Evolutionary conservation across 257 asterid species (phyloP), one percentile per base, ranked within the genome.

Genomic region (Voacanga thouarsii): DNA sequence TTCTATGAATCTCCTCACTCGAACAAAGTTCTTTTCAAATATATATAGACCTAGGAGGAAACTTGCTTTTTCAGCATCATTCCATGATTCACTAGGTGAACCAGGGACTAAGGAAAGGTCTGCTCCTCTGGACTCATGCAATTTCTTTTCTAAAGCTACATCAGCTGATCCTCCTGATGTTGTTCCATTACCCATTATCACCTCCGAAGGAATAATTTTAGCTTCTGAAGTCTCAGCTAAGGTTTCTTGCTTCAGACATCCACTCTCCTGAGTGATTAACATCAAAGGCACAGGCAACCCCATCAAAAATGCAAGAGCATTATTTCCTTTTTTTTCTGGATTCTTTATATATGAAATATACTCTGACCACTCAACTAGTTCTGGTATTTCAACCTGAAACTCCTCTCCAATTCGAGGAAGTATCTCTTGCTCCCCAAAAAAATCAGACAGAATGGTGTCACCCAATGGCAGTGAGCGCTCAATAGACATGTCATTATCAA

Each of bases 321-420:
- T 77, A 72, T 43, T 82, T 65, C 79, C 70, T 33, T 75, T n/a
- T 12, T 67, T 65, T 66, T 44, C 60, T 18, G 67, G 67, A 51
- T 70, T 86, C 41, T 49, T 72, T 45, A 75, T 39, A 55, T 71
- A 49, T 12, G 78, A 57, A 50, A 60, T 7, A 69, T 39, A 72
- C 39, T 72, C 78, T 5, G 84, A 69, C 76, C 72, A 55, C 56
- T 64, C 33, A 75, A 80, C 60, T 39, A 75, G 69, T 76, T 76
- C 77, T 28, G 94, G 96, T 78, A 89, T 82, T 80, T 89, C 85
- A 47, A 75, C 91, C 83, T 92, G 97, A 79, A 82, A 91, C 57
- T 85, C 82, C 63, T 88, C 88, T 68, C 97, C 97, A 50, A 85
- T 70, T 66, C 96, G 87, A 16, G 97, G 94, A 66, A 76, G 75